Evolutionary conservation across 2,329 filamentous ascomycete species (phyloP), one percentile per base, ranked within the genome.

Genomic region (Sporothrix mexicana): DNA sequence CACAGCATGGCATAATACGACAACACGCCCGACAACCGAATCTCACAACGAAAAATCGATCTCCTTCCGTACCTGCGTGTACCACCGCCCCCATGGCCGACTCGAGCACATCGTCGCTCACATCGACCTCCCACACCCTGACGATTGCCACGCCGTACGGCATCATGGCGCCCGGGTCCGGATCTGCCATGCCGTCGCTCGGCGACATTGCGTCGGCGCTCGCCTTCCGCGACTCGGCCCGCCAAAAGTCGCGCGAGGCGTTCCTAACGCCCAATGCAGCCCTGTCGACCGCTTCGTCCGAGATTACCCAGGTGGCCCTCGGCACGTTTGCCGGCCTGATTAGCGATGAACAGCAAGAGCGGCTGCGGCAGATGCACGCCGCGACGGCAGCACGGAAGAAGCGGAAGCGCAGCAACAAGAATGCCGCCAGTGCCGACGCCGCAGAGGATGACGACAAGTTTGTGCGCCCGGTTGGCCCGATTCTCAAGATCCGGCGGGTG

Each of bases 401-500:
- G 84, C 86, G 93, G 75, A 97, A 96, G 85, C 86, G 93, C 36
- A 62, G 10, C 13, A 36, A 36, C 36, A 72, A 57, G 68, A 47
- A 2, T 47, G 55, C 41, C 1, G 36, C 20, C 25, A 3, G 17
- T 8, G 59, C 47, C n/a, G 17, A 68, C n/a, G 68, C 45, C n/a
- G 53, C 61, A 0, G 57, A 51, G 1, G 47, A 97, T 80, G 72
- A 76, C 90, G 90, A 77, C 90, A 88, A 80, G 95, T 97, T 84
- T 85, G 92, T 75, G 96, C 96, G 85, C 86, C 92, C 76, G 83
- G 87, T 53, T 79, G 82, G 49, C 83, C 86, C 69, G 82, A 82
- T 92, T 1, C 79, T 98, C 75, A 94, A 94, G 78, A 84, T 97
- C 78, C 91, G 92, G 77, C 94, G 93, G 81, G 85, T 99, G 17